phyloP scores from a whole-genome alignment of 2,329 filamentous ascomycete genomes.

The Aspergillus persii region DNA sequence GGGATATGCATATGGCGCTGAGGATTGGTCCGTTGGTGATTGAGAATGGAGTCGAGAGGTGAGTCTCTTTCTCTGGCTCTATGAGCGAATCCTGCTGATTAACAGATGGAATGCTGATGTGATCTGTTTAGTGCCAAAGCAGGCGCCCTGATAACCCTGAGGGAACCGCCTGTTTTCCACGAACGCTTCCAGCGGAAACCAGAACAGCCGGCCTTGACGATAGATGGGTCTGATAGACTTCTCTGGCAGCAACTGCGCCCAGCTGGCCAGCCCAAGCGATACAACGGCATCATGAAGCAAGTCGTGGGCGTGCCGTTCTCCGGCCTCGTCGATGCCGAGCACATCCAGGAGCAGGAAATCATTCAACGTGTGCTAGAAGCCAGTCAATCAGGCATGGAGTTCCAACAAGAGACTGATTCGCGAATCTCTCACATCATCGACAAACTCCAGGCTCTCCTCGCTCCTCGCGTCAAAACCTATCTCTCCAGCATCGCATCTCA shows the following conservation, averaged over 20 bases:
- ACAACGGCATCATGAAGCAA: constrained; percentile 44
- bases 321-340: constrained; percentile 25
- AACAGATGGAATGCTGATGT: background rate
- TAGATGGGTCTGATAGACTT: background rate
- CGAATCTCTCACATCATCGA: constrained; percentile 2
- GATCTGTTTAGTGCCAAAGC: constrained; percentile 10
- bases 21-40: constrained; percentile 42
- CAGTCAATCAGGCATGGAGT: background rate
- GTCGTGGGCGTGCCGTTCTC: constrained; percentile 40
- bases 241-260: constrained; percentile 9
- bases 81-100: background rate
- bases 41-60: constrained; percentile 41
- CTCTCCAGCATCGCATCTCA: constrained; percentile 29
- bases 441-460: constrained; percentile 25
- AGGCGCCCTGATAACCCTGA: constrained; percentile 13
- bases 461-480: constrained; percentile 27
- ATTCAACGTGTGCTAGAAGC: constrained; percentile 16
- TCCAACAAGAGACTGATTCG: background rate
- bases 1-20: constrained; percentile 42
- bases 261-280: constrained; percentile 25
- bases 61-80: constrained; percentile 15
- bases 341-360: constrained; percentile 18
- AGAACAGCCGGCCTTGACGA: background rate
- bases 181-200: background rate
- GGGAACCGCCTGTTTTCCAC: constrained; percentile 13